phyloP scores from a whole-genome alignment of 164 flowering plant species.

The Houttuynia cordata region DNA sequence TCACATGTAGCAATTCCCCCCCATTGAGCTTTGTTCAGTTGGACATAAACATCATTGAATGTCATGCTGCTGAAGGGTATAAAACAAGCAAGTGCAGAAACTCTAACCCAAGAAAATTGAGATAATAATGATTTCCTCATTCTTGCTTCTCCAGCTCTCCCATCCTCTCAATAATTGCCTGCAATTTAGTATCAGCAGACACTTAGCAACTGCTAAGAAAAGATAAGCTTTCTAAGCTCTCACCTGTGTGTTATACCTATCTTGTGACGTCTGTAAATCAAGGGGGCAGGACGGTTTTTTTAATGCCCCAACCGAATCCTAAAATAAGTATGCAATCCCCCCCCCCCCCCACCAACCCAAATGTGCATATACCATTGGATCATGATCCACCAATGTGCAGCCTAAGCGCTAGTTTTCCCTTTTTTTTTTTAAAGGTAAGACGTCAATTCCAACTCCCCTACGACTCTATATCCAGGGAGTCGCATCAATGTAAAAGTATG shows the following conservation, averaged over 20 bases:
- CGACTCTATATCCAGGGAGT: background rate
- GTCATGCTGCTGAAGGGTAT: background rate
- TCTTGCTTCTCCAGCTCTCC: constrained; percentile 95
- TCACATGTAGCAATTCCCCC: too few species aligned
- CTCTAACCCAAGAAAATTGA: background rate
- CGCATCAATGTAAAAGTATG: background rate
- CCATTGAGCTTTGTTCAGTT: too few species aligned
- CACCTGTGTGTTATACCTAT: background rate
- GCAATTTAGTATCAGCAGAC: constrained; percentile 6
- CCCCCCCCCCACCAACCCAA: too few species aligned
- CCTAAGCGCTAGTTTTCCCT: too few species aligned
- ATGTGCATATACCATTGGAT: too few species aligned
- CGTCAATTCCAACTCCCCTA: background rate
- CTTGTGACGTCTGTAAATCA: too few species aligned
- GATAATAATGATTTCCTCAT: constrained; percentile 14
- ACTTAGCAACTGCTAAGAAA: background rate
- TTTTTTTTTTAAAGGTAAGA: too few species aligned
- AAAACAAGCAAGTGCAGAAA: background rate
- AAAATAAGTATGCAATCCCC: too few species aligned
- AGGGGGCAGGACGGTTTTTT: too few species aligned
- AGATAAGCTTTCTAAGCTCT: background rate
- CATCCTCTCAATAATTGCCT: constrained; percentile 98
- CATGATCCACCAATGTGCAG: too few species aligned
- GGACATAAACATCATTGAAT: too few species aligned
- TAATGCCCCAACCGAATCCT: too few species aligned